Base-by-base conservation (phyloP, 2,329 filamentous ascomycete species). In the Allantophomopsis lycopodina region DNA sequence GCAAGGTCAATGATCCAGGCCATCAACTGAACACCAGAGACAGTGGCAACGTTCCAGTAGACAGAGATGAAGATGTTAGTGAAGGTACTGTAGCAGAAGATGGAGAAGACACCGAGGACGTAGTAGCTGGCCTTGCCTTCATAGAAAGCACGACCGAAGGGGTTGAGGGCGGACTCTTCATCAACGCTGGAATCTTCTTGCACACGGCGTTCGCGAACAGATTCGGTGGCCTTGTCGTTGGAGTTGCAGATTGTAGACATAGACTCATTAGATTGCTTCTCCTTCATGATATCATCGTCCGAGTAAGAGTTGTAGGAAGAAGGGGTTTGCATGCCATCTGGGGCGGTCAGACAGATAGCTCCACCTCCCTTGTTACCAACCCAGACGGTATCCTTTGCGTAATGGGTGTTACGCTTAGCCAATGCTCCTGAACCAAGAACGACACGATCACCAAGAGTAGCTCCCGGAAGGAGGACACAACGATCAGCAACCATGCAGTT, bases 121-220 rank as follows among this genome's bases (percentile, higher is more conserved):
- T 58, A 56, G 55, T 73, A 74, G 1, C 64, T 58, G 2, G 69
- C 66, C 36, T 65, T 53, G 14, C 60, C 59, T 35, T 65, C 56
- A 53, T 73, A 73, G 51, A 73, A 74, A 2, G 71, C 70, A 8
- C 68, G 62, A 21, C 70, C 70, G 45, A 76, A 75, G 0, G 71
- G 69, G 28, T 51, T 58, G 3, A 60, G 60, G 6, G 55, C 45
- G 15, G 48, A 45, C 23, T 46, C 40, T n/a, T 48, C 32, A 35
- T 17, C 28, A 8, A 37, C 20, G 15, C 30, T 15, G 17, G 39
- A 35, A n/a, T 38, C 32, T 21, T 37, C 18, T 15, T 18, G 16
- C 16, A 17, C 12, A 3, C 15, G 23, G n/a, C 14, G 32, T 7
- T 14, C 16, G 16, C 16, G 32, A 8, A 34, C 7, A 34, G 14